phyloP scores from a whole-genome alignment of 2,329 filamentous ascomycete species.

The Tolypocladium amazonense region DNA sequence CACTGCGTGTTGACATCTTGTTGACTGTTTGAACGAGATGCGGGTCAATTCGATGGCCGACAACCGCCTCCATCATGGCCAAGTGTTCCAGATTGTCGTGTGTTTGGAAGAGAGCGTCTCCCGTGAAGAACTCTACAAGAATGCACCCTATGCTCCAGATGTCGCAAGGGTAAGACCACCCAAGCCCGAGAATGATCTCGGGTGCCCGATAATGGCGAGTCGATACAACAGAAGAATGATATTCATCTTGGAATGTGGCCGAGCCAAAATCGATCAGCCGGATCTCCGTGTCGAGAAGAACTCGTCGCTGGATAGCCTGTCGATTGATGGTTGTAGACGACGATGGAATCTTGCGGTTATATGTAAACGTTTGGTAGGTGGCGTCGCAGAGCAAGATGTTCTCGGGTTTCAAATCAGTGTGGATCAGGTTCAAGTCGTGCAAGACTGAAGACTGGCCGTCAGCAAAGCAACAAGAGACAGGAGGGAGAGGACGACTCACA shows the following conservation, averaged over 20 bases:
- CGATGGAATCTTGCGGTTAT: constrained; percentile 59
- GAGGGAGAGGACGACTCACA: constrained; percentile 50
- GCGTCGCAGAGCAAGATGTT: constrained; percentile 59
- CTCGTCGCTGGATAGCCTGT: constrained; percentile 51
- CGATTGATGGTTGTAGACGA: constrained; percentile 50
- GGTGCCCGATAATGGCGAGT: constrained; percentile 61
- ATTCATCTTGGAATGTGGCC: constrained; percentile 63
- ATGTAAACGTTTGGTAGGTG: constrained; percentile 59
- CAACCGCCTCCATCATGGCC: constrained; percentile 67
- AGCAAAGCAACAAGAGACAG: not conserved
- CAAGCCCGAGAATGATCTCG: constrained; percentile 59
- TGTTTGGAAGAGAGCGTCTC: constrained; percentile 61
- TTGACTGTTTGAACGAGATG: constrained; percentile 39
- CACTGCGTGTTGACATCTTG: constrained; percentile 44
- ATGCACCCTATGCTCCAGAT: constrained; percentile 69
- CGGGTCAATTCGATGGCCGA: constrained; percentile 46
- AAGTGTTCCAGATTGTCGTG: constrained; percentile 64
- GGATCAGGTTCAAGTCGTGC: constrained; percentile 93
- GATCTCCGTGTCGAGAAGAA: constrained; percentile 59
- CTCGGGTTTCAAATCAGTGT: constrained; percentile 69
- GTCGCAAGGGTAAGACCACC: constrained; percentile 63
- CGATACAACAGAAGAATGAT: constrained; percentile 61
- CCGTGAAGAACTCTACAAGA: constrained; percentile 61
- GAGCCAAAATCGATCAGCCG: constrained; percentile 62
- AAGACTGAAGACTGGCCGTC: constrained; percentile 49